Evolutionary conservation across 1,284 basidiomycete genomes (phyloP).

Genomic region (Moniliella sp.): DNA sequence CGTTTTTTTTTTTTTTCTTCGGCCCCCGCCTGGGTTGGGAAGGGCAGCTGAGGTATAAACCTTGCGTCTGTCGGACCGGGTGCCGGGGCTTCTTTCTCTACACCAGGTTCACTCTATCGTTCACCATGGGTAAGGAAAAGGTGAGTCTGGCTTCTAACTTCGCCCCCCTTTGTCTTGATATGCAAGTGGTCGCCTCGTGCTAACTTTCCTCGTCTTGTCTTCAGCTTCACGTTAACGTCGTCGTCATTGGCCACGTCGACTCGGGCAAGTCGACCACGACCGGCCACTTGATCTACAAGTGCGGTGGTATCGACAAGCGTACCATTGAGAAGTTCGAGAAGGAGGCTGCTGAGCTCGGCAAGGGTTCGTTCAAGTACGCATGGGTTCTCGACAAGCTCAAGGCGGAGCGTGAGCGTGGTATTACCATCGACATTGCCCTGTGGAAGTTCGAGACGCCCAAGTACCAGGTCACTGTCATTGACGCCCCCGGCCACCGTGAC

Average conservation of each 20-base stretch:
- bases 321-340: slow-evolving; percentile 99
- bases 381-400: slow-evolving; percentile 99
- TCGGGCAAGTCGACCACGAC: slow-evolving; percentile 89
- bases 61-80: too few species aligned
- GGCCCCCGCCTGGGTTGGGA: too few species aligned
- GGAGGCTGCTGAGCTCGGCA: slow-evolving; percentile 98
- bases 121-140: too few species aligned
- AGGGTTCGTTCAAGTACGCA: slow-evolving; percentile 88
- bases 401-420: slow-evolving; percentile 96
- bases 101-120: too few species aligned
- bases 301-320: slow-evolving; percentile 99
- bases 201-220: too few species aligned
- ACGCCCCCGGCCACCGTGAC: slow-evolving; percentile 98
- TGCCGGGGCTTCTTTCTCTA: too few species aligned
- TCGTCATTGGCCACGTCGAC: slow-evolving; percentile 35
- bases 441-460: slow-evolving; percentile 35
- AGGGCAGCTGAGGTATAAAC: too few species aligned
- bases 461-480: slow-evolving; percentile 54
- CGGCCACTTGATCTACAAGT: slow-evolving; percentile 99
- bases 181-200: too few species aligned
- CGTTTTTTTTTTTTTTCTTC: too few species aligned
- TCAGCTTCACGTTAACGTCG: slow-evolving; percentile 27
- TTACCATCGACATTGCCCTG: slow-evolving; percentile 93
- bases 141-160: too few species aligned
- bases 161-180: too few species aligned